Base-by-base conservation (phyloP, 2,329 filamentous ascomycete genomes). In the Hypoxylon sp. region DNA sequence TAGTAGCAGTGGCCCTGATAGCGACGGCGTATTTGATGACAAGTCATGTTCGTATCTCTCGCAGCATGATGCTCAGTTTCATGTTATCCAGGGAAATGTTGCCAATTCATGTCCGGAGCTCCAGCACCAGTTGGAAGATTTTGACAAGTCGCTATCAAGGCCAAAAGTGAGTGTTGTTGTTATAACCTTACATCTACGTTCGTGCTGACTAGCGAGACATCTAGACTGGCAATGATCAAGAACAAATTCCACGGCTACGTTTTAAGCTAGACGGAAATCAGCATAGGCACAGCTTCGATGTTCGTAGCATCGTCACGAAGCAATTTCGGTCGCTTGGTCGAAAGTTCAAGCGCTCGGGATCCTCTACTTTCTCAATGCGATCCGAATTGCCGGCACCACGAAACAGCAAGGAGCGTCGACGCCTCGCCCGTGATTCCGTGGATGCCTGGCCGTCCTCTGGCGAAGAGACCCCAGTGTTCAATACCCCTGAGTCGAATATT, bases 71-170 rank as follows among this genome's bases (percentile, higher is more conserved):
- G 29, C 55, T 9, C 71, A 67, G 26, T 60, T 69, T 22, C 63
- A 71, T 17, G 66, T 58, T 3, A 50, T 71, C 17, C 58, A 71
- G 48, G 59, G 39, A 17, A 59, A 42, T 37, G 63, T 57, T 17
- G 51, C 67, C 8, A 75, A 74, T 39, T 78, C 77, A 22, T 78
- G 76, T 29, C 77, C 77, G 11, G 76, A 78, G 33, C 61, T 78
- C 14, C 70, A 74, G 48, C 69, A 53, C 33, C 64, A 65, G 29
- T 54, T 71, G 14, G 62, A 60, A 2, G 46, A 63, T 22, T 47
- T 69, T 35, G 50, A 63, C 11, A 50, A 31, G 17, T 24, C 24
- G 11, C 22, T 33, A 42, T 29, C 63, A 22, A 42, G 24, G 26
- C 31, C 11, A 10, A 61, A 48, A 35, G 67, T 67, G 44, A 39